phyloP scores from a whole-genome alignment of 2,329 filamentous ascomycete genomes.

The Fusarium coffeatum region DNA sequence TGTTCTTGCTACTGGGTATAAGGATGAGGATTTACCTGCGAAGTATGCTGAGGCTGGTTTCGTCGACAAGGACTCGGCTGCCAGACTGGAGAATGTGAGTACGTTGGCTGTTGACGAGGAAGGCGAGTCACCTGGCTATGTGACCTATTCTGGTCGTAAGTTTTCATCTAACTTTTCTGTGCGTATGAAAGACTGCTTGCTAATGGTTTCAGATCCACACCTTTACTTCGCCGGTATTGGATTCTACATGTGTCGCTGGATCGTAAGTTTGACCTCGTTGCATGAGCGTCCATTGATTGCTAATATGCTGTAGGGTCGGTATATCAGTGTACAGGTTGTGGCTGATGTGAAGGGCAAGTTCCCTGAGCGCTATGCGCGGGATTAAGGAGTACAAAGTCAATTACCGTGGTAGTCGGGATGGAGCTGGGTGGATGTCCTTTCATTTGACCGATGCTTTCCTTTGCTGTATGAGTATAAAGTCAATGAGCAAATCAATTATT shows the following conservation, averaged over 20 bases:
- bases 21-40: not conserved
- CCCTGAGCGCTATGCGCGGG: not conserved
- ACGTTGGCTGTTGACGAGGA: not conserved
- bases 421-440: not conserved
- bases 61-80: not conserved
- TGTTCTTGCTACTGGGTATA: not conserved
- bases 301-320: not conserved
- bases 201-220: not conserved
- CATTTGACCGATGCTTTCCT: not conserved
- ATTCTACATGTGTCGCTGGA: constrained; percentile 2
- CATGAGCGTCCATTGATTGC: fast-evolving
- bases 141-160: not conserved
- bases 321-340: not conserved
- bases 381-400: fast-evolving
- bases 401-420: not conserved
- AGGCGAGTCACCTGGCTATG: not conserved
- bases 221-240: not conserved
- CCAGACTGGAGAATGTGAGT: not conserved
- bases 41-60: not conserved
- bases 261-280: not conserved
- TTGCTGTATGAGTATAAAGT: not conserved
- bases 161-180: too few relatives aligned
- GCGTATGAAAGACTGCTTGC: too few relatives aligned
- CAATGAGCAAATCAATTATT: too few relatives aligned
- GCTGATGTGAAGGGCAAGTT: not conserved